Percentiles rank a stretch among this genome's conserved stretches.
These are phyloP conservation scores for Xerocomus potaroensis DNA, from an alignment of 768 basidiomycete species.

Conservation along the genomic window DNA sequence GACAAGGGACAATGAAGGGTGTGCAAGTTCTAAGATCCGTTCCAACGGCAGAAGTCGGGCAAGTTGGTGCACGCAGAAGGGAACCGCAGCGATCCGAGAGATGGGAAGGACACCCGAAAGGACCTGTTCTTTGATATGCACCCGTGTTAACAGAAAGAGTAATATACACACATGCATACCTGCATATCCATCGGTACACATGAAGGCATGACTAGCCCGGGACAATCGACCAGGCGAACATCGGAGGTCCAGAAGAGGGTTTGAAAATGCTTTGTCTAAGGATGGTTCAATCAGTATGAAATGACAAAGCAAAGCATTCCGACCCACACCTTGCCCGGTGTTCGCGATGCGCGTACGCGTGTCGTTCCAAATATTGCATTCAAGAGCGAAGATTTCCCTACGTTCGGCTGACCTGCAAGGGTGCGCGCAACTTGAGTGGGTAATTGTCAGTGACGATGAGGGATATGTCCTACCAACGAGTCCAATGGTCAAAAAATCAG, in stretches of 20 bases:
- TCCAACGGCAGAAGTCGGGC: conserved; percentile 75
- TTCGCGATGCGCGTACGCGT: conserved; percentile 78
- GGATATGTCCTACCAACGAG: conserved; percentile 53
- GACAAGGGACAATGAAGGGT: conserved; percentile 37
- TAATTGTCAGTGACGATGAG: not conserved
- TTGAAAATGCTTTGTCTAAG: conserved; percentile 90
- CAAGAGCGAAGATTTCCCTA: conserved; percentile 88
- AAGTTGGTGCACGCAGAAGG: conserved; percentile 74
- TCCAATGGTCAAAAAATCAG: conserved; percentile 71
- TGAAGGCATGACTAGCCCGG: conserved; percentile 90
- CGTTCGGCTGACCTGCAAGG: conserved; percentile 80
- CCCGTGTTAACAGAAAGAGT: not conserved
- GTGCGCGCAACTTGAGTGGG: not conserved
- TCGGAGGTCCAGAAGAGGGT: conserved; percentile 86
- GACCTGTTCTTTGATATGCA: conserved; percentile 38
- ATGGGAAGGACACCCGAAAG: conserved; percentile 72
- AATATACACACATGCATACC: conserved; percentile 35
- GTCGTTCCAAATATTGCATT: conserved; percentile 84
- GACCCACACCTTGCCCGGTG: conserved; percentile 71
- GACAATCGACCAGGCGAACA: conserved; percentile 91
- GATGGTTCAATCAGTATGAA: not conserved
- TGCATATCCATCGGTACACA: conserved; percentile 80
- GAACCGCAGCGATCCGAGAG: conserved; percentile 77
- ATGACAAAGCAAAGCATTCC: too few species aligned
- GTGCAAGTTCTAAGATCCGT: conserved; percentile 52